Percentiles rank a stretch among this genome's conserved stretches.
Evolutionary conservation across 1,139 yeast species (phyloP).

Genomic region (Arxiozyma bovina): DNA sequence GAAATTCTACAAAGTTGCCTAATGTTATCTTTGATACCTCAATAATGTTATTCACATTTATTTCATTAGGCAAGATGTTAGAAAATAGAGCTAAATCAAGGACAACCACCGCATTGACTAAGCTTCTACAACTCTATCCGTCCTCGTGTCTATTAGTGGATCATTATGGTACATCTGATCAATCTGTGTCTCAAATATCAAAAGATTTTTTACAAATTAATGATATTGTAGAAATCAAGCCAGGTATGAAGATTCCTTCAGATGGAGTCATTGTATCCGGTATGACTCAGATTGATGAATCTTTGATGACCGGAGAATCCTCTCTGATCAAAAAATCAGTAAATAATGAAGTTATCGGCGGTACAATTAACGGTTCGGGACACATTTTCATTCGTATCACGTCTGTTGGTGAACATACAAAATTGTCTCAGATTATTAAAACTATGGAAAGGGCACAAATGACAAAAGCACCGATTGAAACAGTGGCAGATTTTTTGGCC

Average conservation of each 20-base stretch:
- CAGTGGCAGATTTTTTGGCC: constrained; percentile 78
- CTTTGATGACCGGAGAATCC: constrained; percentile 85
- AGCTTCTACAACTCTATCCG: constrained; percentile 73
- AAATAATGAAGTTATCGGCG: constrained; percentile 72
- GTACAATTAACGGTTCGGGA: constrained; percentile 80
- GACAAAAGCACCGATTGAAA: constrained; percentile 81
- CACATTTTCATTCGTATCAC: constrained; percentile 60
- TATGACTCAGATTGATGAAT: constrained; percentile 75
- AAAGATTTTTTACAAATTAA: constrained; percentile 69
- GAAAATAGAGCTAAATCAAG: constrained; percentile 92
- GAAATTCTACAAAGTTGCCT: constrained; percentile 38
- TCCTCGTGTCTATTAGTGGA: constrained; percentile 58
- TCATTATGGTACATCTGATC: constrained; percentile 14
- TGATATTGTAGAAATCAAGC: constrained; percentile 69
- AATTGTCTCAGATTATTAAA: constrained; percentile 75
- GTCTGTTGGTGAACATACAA: constrained; percentile 73
- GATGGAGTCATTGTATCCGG: constrained; percentile 81
- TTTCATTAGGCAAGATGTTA: constrained; percentile 79
- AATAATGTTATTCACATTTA: constrained; percentile 73
- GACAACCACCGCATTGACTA: constrained; percentile 80
- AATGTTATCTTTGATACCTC: constrained; percentile 79
- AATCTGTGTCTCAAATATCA: constrained; percentile 35
- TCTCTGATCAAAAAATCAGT: constrained; percentile 53
- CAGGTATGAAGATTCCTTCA: constrained; percentile 86
- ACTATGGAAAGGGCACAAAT: constrained; percentile 87